phyloP scores from a whole-genome alignment of 352 stramenopile genomes.

The Thraustochytrium sp. region DNA sequence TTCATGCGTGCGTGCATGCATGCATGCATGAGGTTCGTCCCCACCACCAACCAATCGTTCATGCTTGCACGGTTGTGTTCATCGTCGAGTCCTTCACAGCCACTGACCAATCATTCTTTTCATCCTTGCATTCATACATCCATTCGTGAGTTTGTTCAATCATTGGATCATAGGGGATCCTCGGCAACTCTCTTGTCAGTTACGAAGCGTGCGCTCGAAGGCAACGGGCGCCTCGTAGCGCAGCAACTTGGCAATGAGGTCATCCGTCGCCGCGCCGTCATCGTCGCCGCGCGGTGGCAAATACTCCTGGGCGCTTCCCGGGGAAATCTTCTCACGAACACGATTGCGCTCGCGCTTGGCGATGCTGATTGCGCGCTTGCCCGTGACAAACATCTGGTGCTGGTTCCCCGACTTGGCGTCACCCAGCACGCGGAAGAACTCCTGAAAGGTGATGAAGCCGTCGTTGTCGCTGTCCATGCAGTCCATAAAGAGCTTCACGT shows the following conservation, averaged over 20 bases:
- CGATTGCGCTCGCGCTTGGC: not conserved
- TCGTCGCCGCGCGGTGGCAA: not conserved
- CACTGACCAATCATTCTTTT: too few relatives aligned
- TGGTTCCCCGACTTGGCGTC: conserved; percentile 24
- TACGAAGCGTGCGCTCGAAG: not conserved
- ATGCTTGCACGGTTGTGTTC: too few relatives aligned
- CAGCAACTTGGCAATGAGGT: not conserved
- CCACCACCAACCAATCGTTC: too few relatives aligned
- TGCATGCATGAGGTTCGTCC: too few relatives aligned
- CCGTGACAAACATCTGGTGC: not conserved
- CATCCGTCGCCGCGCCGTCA: not conserved
- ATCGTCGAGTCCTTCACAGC: too few relatives aligned
- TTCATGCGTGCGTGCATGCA: too few relatives aligned
- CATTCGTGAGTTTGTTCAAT: too few relatives aligned
- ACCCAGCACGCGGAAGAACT: conserved; percentile 33
- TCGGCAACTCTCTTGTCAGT: too few relatives aligned
- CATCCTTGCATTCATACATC: too few relatives aligned
- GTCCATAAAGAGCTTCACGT: conserved; percentile 34
- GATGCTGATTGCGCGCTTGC: conserved; percentile 4
- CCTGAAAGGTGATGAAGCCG: conserved; percentile 36
- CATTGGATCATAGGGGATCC: too few relatives aligned
- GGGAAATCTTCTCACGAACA: conserved; percentile 18
- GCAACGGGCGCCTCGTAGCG: not conserved
- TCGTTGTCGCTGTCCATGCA: conserved; percentile 32
- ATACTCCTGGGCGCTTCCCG: not conserved